Evolutionary conservation across 2,329 filamentous ascomycete species (phyloP).

Genomic region (Aschersonia sp.): DNA sequence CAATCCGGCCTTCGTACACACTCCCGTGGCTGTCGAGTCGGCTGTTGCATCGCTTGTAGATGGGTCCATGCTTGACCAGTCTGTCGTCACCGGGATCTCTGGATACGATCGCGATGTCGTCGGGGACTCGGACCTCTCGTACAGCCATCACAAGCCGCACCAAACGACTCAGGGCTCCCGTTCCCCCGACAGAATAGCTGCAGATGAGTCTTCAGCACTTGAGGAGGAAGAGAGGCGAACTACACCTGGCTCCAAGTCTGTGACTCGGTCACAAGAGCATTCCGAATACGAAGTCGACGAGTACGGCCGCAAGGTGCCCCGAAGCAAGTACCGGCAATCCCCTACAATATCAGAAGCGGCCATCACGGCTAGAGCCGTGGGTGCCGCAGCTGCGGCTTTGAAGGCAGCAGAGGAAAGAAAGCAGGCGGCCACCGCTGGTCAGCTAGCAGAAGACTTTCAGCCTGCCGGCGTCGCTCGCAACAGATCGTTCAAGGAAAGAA

Average conservation of each 20-base stretch:
- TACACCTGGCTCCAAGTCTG: constrained; percentile 23
- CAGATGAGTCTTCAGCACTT: constrained; percentile 22
- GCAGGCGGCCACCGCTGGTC: constrained; percentile 19
- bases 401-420: constrained; percentile 34
- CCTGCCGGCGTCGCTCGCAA: constrained; percentile 40
- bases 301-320: constrained; percentile 38
- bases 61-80: constrained; percentile 55
- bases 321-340: constrained; percentile 28
- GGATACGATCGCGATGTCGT: constrained; percentile 29
- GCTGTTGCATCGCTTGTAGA: constrained; percentile 77
- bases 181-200: constrained; percentile 25
- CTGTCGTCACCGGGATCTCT: constrained; percentile 50
- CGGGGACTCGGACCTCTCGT: constrained; percentile 22
- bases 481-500: constrained; percentile 52
- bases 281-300: constrained; percentile 44
- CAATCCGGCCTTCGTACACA: constrained; percentile 65
- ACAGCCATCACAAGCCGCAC: constrained; percentile 12
- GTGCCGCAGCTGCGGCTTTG: constrained; percentile 34
- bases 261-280: constrained; percentile 30
- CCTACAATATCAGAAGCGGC: constrained; percentile 42
- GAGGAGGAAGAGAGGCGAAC: constrained; percentile 21
- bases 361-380: constrained; percentile 42
- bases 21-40: constrained; percentile 63
- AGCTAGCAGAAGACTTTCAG: constrained; percentile 23
- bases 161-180: constrained; percentile 15